phyloP scores from a whole-genome alignment of 116 monocot genomes.

The Papilionanthe hybrid region DNA sequence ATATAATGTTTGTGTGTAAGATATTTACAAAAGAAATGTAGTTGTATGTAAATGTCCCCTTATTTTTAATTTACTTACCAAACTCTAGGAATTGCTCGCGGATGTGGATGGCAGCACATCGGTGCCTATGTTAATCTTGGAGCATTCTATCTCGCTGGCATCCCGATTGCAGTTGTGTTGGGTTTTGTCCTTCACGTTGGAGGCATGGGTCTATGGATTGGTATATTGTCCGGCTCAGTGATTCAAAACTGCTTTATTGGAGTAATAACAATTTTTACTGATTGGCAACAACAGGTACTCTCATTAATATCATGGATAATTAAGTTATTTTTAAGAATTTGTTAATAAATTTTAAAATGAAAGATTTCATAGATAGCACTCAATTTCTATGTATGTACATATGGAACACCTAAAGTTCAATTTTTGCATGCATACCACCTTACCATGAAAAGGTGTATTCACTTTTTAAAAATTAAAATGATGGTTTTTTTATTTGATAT shows the following conservation, averaged over 20 bases:
- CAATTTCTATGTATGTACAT: too few relatives aligned
- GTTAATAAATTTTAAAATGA: too few relatives aligned
- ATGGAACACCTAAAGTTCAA: too few relatives aligned
- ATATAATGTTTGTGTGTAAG: too few relatives aligned
- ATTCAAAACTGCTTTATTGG: conserved; percentile 33
- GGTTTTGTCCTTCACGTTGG: conserved; percentile 31
- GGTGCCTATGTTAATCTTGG: conserved; percentile 46
- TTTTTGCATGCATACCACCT: too few relatives aligned
- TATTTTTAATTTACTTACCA: neutral
- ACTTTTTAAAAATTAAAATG: too few relatives aligned
- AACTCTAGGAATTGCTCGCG: conserved; percentile 36
- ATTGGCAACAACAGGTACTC: conserved; percentile 56
- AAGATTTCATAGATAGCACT: too few relatives aligned
- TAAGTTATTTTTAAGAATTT: too few relatives aligned
- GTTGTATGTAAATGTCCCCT: too few relatives aligned
- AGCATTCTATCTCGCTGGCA: conserved; percentile 42
- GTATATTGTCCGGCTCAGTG: conserved; percentile 39
- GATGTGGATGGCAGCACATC: conserved; percentile 52
- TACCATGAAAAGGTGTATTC: too few relatives aligned
- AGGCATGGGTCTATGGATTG: conserved; percentile 63
- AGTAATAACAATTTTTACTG: conserved; percentile 33
- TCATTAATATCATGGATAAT: neutral
- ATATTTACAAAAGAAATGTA: too few relatives aligned
- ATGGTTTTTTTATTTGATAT: too few relatives aligned
- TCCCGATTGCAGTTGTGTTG: conserved; percentile 33